Conservation (phyloP, 352 stramenopile genomes). For the Pythium aquatile region DNA sequence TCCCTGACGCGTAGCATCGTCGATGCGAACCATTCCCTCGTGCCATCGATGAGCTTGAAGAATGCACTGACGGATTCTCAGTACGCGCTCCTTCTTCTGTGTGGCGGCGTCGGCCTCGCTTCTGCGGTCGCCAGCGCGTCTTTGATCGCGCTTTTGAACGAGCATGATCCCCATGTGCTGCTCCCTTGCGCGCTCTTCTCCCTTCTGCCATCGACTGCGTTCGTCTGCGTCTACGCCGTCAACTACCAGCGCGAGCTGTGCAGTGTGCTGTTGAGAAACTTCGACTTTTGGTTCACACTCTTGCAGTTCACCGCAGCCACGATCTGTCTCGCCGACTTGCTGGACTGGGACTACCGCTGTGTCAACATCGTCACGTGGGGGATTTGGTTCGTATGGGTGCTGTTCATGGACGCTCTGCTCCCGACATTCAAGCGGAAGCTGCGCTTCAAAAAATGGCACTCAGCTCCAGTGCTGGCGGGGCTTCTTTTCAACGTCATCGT, state of each 20-base stretch:
- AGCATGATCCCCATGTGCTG: not conserved
- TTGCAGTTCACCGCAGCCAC: constrained; percentile 20
- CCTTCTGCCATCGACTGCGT: not conserved
- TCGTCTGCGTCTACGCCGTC: not conserved
- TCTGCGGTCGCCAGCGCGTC: constrained; percentile 4
- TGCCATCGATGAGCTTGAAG: constrained; percentile 3
- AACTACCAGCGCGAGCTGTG: constrained; percentile 20
- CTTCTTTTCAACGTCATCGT: constrained; percentile 16
- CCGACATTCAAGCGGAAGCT: constrained; percentile 19
- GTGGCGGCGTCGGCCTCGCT: constrained; percentile 7
- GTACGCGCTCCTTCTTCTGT: constrained; percentile 9
- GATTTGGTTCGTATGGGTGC: constrained; percentile 18
- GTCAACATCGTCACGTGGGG: constrained; percentile 19
- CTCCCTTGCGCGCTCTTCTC: constrained; percentile 6
- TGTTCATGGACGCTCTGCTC: constrained; percentile 19
- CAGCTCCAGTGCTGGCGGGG: constrained; percentile 1
- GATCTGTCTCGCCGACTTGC: constrained; percentile 20
- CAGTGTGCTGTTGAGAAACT: constrained; percentile 14
- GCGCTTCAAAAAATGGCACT: constrained; percentile 20
- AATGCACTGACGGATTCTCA: not conserved
- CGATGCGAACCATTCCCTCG: constrained; percentile 9
- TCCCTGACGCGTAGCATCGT: constrained; percentile 12
- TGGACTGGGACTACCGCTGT: constrained; percentile 23
- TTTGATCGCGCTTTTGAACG: constrained; percentile 7
- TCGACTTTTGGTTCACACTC: constrained; percentile 22